Conservation (phyloP, 2,329 filamentous ascomycete species). For the Colletotrichum navitas region DNA sequence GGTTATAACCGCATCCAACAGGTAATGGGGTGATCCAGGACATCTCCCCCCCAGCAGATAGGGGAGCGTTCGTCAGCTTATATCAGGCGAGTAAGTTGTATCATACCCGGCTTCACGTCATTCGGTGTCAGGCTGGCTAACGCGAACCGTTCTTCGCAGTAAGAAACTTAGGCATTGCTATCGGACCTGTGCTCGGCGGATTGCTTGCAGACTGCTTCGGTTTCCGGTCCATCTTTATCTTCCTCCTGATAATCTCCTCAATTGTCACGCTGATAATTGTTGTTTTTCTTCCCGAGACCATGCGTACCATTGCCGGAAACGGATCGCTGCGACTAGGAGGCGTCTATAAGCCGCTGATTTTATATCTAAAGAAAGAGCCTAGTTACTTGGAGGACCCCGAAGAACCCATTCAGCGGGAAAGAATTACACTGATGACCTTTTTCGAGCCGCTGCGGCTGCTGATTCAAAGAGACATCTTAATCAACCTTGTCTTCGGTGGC, state of each 20-base stretch:
- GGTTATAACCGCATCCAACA: slow-evolving; percentile 6
- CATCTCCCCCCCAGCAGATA: slow-evolving; percentile 47
- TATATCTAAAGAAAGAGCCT: slow-evolving; percentile 35
- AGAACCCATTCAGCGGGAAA: slow-evolving; percentile 29
- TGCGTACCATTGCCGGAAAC: slow-evolving; percentile 47
- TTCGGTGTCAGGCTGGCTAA: slow-evolving; percentile 5
- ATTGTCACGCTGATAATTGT: slow-evolving; percentile 42
- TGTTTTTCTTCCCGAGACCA: slow-evolving; percentile 48
- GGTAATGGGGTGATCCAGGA: slow-evolving; percentile 52
- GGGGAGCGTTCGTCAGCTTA: slow-evolving; percentile 49
- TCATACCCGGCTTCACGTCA: background rate
- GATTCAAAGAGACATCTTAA: slow-evolving; percentile 57
- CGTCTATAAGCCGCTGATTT: slow-evolving; percentile 46
- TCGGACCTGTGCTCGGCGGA: slow-evolving; percentile 52
- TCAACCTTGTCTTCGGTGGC: slow-evolving; percentile 57
- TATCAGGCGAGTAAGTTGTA: slow-evolving; percentile 49
- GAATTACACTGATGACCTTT: slow-evolving; percentile 49
- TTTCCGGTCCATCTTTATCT: slow-evolving; percentile 50
- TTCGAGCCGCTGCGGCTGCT: slow-evolving; percentile 55
- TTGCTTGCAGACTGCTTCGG: slow-evolving; percentile 45
- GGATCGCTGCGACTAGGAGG: slow-evolving; percentile 45
- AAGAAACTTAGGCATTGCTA: slow-evolving; percentile 48
- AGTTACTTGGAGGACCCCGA: slow-evolving; percentile 41
- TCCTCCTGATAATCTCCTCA: slow-evolving; percentile 26
- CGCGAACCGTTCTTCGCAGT: slow-evolving; percentile 40